Conservation (phyloP, 176 grass and related monocot species). For the Musa troglodytarum region DNA sequence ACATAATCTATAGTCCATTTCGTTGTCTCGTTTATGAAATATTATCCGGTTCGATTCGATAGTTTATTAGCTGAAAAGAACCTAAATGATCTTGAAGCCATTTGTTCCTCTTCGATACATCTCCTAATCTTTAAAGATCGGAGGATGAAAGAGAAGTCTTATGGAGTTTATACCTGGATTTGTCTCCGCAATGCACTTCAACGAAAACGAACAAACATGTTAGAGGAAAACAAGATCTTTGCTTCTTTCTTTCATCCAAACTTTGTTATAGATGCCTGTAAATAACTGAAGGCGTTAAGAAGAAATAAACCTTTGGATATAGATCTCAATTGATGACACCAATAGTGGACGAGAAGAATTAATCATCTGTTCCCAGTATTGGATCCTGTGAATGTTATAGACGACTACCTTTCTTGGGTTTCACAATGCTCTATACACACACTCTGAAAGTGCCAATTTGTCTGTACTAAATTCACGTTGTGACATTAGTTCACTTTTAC, state of each 20-base stretch:
- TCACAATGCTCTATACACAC: too few species aligned
- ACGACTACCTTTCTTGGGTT: too few species aligned
- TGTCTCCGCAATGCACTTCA: neutral
- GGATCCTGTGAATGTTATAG: too few species aligned
- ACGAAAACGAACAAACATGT: neutral
- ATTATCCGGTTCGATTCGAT: neutral
- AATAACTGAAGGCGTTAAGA: too few species aligned
- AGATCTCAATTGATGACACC: too few species aligned
- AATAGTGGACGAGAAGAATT: too few species aligned
- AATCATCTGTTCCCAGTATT: too few species aligned
- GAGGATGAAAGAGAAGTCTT: neutral
- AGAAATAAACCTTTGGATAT: too few species aligned
- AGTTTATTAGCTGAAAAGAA: neutral
- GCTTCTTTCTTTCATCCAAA: neutral
- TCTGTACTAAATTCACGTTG: too few species aligned
- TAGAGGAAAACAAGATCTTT: neutral
- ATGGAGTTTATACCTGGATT: neutral
- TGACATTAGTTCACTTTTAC: too few species aligned
- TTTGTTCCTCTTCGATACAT: neutral
- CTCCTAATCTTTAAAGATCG: neutral
- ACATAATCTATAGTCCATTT: neutral
- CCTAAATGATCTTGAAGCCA: neutral
- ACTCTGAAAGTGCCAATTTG: too few species aligned
- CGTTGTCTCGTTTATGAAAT: neutral
- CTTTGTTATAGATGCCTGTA: neutral